These are phyloP conservation scores for Dipteronia dyeriana DNA, from an alignment of 345 rosid genomes.

Conservation along the genomic window DNA sequence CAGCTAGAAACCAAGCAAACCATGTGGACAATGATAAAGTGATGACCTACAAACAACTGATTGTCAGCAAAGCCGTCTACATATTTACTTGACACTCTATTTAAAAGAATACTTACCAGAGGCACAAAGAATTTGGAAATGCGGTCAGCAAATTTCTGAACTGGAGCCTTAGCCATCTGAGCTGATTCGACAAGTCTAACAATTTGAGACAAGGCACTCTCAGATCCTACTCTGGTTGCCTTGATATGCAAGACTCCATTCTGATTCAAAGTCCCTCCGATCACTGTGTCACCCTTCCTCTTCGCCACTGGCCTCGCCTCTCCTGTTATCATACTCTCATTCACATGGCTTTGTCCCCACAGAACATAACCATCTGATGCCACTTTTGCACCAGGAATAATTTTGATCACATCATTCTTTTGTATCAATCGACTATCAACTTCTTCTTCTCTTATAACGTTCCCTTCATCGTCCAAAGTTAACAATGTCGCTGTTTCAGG, in stretches of 20 bases:
- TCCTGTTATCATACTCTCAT: slow-evolving; percentile 84
- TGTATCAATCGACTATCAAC: slow-evolving; percentile 83
- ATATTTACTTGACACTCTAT: background rate
- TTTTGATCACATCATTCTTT: slow-evolving; percentile 76
- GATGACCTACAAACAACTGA: slow-evolving; percentile 57
- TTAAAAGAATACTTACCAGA: slow-evolving; percentile 41
- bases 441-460: slow-evolving; percentile 67
- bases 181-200: slow-evolving; percentile 95
- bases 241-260: slow-evolving; percentile 79
- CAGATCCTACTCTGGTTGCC: slow-evolving; percentile 91
- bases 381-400: slow-evolving; percentile 69
- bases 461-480: slow-evolving; percentile 59
- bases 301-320: slow-evolving; percentile 75
- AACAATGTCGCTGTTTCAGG: slow-evolving; percentile 75
- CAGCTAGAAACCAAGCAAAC: slow-evolving; percentile 91
- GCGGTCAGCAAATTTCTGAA: slow-evolving; percentile 91
- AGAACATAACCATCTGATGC: slow-evolving; percentile 71
- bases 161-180: slow-evolving; percentile 96
- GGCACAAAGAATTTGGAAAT: slow-evolving; percentile 90
- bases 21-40: slow-evolving; percentile 78
- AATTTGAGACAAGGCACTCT: slow-evolving; percentile 90
- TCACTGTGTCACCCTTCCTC: slow-evolving; percentile 77
- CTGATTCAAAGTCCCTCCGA: slow-evolving; percentile 91
- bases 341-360: slow-evolving; percentile 76
- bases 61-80: background rate